These are phyloP conservation scores for Chlamydomonas sp. DNA, from an alignment of 139 green algal species.

Conservation along the genomic window DNA sequence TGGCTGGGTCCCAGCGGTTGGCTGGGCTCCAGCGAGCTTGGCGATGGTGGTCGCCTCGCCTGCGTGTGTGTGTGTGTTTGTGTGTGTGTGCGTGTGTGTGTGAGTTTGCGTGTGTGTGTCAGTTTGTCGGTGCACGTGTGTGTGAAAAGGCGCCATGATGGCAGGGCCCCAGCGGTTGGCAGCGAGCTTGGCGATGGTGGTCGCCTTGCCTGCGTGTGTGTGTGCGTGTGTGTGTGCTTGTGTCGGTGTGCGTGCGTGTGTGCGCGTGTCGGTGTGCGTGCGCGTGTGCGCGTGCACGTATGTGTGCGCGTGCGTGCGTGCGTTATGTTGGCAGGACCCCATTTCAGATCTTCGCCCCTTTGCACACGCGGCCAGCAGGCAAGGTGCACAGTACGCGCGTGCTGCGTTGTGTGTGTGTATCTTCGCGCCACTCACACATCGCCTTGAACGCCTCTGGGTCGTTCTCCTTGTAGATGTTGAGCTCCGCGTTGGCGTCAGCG, in stretches of 20 bases:
- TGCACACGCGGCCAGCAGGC: too few relatives aligned
- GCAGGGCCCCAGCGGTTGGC: conserved; percentile 78
- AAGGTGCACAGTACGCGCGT: too few relatives aligned
- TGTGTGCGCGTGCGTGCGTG: not conserved
- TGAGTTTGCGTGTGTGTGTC: too few relatives aligned
- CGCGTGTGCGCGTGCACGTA: not conserved
- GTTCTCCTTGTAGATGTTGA: conserved; percentile 50
- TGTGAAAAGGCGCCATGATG: too few relatives aligned
- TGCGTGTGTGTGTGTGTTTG: too few relatives aligned
- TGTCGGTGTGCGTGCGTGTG: too few relatives aligned
- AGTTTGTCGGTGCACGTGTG: too few relatives aligned
- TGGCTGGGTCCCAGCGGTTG: too few relatives aligned
- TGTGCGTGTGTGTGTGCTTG: not conserved
- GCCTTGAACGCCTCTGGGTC: conserved; percentile 49
- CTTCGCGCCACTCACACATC: conserved; percentile 23
- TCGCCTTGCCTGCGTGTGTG: not conserved
- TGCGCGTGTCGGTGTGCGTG: too few relatives aligned
- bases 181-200: conserved; percentile 28
- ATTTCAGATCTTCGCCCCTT: not conserved
- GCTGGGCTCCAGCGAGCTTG: too few relatives aligned
- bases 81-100: too few relatives aligned
- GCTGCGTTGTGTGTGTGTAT: not conserved
- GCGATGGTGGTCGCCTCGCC: too few relatives aligned
- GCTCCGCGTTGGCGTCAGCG: conserved; percentile 22
- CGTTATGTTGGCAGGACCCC: not conserved